phyloP scores from a whole-genome alignment of 495 filamentous ascomycete species.

The Daldinia vernicosa region DNA sequence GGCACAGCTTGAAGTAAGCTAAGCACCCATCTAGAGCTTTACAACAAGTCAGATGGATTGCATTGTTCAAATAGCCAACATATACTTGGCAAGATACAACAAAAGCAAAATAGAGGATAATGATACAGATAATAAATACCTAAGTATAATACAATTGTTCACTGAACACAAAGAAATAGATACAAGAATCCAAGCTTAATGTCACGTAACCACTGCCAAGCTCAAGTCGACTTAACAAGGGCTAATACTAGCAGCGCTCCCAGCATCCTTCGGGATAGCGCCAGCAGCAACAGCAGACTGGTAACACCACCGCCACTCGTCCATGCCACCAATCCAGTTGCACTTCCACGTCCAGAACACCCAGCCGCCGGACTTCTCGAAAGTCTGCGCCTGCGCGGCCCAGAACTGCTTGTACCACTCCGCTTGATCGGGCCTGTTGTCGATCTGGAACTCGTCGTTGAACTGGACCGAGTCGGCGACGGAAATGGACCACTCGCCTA shows the following conservation, averaged over 20 bases:
- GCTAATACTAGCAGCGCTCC: slow-evolving; percentile 27
- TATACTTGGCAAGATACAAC: not conserved
- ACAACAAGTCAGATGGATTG: no score
- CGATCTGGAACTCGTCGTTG: slow-evolving; percentile 53
- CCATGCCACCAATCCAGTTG: slow-evolving; percentile 52
- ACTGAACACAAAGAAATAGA: not conserved
- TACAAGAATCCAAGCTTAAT: not conserved
- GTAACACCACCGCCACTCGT: slow-evolving; percentile 70
- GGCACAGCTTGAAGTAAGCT: no score
- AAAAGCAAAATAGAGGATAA: not conserved
- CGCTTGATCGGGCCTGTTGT: slow-evolving; percentile 52
- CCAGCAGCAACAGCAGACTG: slow-evolving; percentile 59
- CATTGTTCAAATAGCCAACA: no score
- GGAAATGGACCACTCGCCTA: slow-evolving; percentile 67
- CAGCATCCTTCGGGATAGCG: slow-evolving; percentile 56
- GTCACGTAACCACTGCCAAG: not conserved
- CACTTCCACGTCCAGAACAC: slow-evolving; percentile 72
- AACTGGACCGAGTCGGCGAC: slow-evolving; percentile 57
- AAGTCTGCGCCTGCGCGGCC: slow-evolving; percentile 65
- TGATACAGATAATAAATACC: not conserved
- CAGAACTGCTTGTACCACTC: slow-evolving; percentile 67
- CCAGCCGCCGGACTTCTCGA: slow-evolving; percentile 68
- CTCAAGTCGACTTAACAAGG: slow-evolving; percentile 28
- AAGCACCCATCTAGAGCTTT: no score
- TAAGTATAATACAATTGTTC: not conserved